Conservation (phyloP, 2,329 filamentous ascomycete species). For the Calonectria multiphialidica region DNA sequence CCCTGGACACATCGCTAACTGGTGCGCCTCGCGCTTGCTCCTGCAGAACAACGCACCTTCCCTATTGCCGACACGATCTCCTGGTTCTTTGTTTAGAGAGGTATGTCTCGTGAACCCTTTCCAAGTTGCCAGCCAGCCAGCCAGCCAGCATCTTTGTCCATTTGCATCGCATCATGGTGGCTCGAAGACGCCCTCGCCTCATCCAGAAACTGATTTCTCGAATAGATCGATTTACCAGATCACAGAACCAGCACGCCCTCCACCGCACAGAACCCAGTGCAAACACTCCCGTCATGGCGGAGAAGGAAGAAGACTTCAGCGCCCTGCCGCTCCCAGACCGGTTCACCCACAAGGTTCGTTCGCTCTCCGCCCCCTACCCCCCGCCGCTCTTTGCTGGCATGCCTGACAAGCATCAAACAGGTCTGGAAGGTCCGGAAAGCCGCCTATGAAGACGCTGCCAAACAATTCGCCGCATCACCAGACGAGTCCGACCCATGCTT, state of each 20-base stretch:
- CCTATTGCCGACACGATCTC: constrained; percentile 36
- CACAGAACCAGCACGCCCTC: constrained; percentile 29
- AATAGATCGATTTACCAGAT: constrained; percentile 42
- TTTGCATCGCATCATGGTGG: constrained; percentile 38
- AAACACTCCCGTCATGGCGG: constrained; percentile 78
- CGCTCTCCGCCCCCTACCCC: neutral
- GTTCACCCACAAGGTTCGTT: constrained; percentile 81
- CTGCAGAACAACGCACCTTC: constrained; percentile 38
- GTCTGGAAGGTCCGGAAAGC: constrained; percentile 95
- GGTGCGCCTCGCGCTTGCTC: constrained; percentile 26
- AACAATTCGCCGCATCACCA: constrained; percentile 86
- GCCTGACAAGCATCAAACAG: constrained; percentile 20
- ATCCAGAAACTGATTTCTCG: constrained; percentile 48
- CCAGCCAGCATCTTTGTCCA: neutral
- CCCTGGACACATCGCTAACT: constrained; percentile 35
- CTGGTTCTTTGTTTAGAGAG: constrained; percentile 25
- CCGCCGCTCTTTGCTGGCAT: neutral
- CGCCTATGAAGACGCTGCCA: constrained; percentile 92
- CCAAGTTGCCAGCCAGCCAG: neutral
- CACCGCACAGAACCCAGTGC: too few species aligned
- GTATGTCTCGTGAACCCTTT: constrained; percentile 12
- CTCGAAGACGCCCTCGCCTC: constrained; percentile 34
- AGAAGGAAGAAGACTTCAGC: constrained; percentile 86
- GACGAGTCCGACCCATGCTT: constrained; percentile 90
- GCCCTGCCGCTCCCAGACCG: constrained; percentile 82